Conservation (phyloP, 116 monocot genomes). For the Posidonia oceanica region DNA sequence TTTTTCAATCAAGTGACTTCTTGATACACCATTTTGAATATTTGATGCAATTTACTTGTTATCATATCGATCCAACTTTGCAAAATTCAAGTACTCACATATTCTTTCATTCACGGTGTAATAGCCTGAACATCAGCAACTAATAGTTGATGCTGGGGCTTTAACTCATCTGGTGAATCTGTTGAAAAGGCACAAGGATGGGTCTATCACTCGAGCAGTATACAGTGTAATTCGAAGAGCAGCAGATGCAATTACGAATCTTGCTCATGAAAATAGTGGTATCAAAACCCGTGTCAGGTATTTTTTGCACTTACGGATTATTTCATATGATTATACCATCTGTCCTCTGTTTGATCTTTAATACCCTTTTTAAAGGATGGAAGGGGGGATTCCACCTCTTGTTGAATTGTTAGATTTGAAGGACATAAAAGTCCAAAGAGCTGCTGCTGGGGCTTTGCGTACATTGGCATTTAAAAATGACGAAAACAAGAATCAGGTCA, state of each 20-base stretch:
- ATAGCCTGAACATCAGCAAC: conserved; percentile 95
- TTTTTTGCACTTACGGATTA: neutral
- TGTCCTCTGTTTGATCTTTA: neutral
- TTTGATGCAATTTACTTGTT: too few relatives aligned
- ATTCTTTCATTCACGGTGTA: conserved; percentile 5
- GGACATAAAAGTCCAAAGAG: conserved; percentile 89
- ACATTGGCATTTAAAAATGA: conserved; percentile 99
- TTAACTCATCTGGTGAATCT: conserved; percentile 72
- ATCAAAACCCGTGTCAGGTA: conserved; percentile 91
- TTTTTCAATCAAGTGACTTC: too few relatives aligned
- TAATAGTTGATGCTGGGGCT: conserved; percentile 97
- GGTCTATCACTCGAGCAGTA: conserved; percentile 34
- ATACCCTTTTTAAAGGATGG: conserved; percentile 36
- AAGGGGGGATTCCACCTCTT: conserved; percentile 93
- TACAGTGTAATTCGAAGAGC: conserved; percentile 83
- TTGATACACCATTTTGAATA: too few relatives aligned
- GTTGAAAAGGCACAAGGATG: conserved; percentile 53
- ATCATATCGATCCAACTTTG: too few relatives aligned
- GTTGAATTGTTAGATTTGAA: conserved; percentile 74
- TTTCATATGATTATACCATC: neutral
- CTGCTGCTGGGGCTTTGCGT: conserved; percentile 86
- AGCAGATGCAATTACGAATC: conserved; percentile 96
- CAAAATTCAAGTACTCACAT: neutral
- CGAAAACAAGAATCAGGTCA: conserved; percentile 91
- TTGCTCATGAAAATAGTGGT: conserved; percentile 94